Percentiles rank a stretch among this genome's conserved stretches.
These are phyloP conservation scores for Suhomyces ambrosiae DNA, from an alignment of 1,139 yeast species.

Conservation along the genomic window DNA sequence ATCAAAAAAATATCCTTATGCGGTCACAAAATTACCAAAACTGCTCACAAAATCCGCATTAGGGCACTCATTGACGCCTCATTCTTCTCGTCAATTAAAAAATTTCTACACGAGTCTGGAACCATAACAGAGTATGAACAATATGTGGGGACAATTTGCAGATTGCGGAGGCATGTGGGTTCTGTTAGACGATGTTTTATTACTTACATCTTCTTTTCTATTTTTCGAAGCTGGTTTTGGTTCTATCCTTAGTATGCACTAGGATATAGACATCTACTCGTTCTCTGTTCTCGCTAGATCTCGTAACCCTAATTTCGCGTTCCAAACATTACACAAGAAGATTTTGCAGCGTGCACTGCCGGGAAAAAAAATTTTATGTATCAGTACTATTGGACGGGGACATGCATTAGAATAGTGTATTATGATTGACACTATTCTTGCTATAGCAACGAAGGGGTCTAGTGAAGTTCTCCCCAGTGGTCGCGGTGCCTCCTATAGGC, in stretches of 20 bases:
- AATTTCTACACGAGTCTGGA: constrained; percentile 7
- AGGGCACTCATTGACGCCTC: constrained; percentile 3
- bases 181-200: too few relatives aligned
- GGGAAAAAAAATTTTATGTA: neutral
- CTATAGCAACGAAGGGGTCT: neutral
- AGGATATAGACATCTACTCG: too few relatives aligned
- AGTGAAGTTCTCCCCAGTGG: too few relatives aligned
- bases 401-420: neutral
- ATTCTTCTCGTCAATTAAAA: constrained; percentile 7
- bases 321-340: constrained; percentile 1
- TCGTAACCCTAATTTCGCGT: neutral
- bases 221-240: too few relatives aligned
- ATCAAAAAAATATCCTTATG: constrained; percentile 6
- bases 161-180: too few relatives aligned
- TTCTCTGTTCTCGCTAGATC: neutral
- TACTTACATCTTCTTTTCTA: too few relatives aligned
- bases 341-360: neutral
- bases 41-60: constrained; percentile 4
- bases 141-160: too few relatives aligned
- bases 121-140: neutral
- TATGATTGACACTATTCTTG: neutral
- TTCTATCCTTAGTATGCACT: too few relatives aligned
- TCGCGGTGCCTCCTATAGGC: too few relatives aligned
- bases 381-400: neutral
- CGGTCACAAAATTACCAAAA: constrained; percentile 7